phyloP scores from a whole-genome alignment of 176 grass and related monocot species.

The Tillandsia leiboldiana region DNA sequence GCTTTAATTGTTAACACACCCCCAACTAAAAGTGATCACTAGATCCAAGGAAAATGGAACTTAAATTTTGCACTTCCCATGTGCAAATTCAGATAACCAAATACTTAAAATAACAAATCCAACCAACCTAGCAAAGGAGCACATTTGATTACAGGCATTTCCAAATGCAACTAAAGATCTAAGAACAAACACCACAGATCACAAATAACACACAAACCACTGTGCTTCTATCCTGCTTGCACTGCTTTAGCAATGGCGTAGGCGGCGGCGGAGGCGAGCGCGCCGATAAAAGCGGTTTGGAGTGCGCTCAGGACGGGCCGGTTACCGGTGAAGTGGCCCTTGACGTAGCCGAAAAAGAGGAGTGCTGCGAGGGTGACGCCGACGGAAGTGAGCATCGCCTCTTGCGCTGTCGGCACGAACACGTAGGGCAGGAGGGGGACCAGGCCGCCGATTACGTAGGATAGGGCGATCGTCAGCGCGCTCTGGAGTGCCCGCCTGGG shows the following conservation, averaged over 20 bases:
- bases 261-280: constrained; percentile 66
- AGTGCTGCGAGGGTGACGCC: constrained; percentile 52
- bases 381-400: constrained; percentile 62
- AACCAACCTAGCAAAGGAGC: too few relatives aligned
- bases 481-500: constrained; percentile 74
- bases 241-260: constrained; percentile 67
- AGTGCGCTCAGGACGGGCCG: constrained; percentile 54
- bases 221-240: constrained; percentile 34
- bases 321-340: constrained; percentile 66
- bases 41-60: too few relatives aligned
- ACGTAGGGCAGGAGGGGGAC: constrained; percentile 79
- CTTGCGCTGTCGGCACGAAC: constrained; percentile 48
- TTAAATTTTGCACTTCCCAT: too few relatives aligned
- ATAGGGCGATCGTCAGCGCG: constrained; percentile 56
- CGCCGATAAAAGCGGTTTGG: constrained; percentile 71
- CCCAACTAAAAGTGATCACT: too few relatives aligned
- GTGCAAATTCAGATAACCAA: too few relatives aligned
- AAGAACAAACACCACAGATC: too few relatives aligned
- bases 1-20: too few relatives aligned
- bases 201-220: too few relatives aligned
- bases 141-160: too few relatives aligned
- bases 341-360: constrained; percentile 81
- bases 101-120: too few relatives aligned
- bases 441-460: constrained; percentile 62
- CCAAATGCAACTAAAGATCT: too few relatives aligned